These are phyloP conservation scores for Barnettozyma botsteinii DNA, from an alignment of 805 yeast genomes.

Conservation along the genomic window DNA sequence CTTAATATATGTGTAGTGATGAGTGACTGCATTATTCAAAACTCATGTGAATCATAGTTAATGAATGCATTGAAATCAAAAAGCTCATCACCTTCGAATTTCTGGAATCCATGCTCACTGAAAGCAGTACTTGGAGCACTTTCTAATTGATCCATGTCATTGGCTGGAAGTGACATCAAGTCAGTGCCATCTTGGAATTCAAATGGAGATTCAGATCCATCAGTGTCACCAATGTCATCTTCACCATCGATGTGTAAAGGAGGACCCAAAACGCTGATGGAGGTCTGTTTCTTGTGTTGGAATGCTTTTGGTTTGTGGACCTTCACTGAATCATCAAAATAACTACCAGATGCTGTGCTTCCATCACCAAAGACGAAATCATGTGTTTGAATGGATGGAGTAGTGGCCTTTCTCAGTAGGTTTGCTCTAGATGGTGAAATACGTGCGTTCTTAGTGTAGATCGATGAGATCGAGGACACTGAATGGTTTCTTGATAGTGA, in stretches of 20 bases:
- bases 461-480: constrained; percentile 20
- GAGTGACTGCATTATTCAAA: no score
- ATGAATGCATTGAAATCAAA: constrained; percentile 24
- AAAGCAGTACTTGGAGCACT: constrained; percentile 5
- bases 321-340: constrained; percentile 9
- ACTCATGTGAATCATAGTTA: constrained; percentile 12
- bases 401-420: constrained; percentile 17
- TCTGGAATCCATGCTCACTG: not conserved
- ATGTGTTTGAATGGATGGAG: constrained; percentile 14
- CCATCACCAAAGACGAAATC: constrained; percentile 20
- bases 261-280: constrained; percentile 21
- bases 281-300: constrained; percentile 6
- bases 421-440: constrained; percentile 20
- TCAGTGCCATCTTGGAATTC: constrained; percentile 4
- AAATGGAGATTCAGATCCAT: constrained; percentile 10
- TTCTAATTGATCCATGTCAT: not conserved
- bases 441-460: constrained; percentile 12
- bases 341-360: constrained; percentile 8
- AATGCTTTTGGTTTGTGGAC: constrained; percentile 12
- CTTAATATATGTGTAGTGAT: no score
- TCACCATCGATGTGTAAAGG: constrained; percentile 14
- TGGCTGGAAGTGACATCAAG: not conserved
- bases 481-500: constrained; percentile 20
- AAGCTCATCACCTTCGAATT: constrained; percentile 13
- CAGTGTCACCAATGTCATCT: constrained; percentile 7